A percentile compares a stretch with the other conserved stretches of the same genome.
phyloP scores from a whole-genome alignment of 1,284 basidiomycete genomes.

The Phenoliferia sp. region DNA sequence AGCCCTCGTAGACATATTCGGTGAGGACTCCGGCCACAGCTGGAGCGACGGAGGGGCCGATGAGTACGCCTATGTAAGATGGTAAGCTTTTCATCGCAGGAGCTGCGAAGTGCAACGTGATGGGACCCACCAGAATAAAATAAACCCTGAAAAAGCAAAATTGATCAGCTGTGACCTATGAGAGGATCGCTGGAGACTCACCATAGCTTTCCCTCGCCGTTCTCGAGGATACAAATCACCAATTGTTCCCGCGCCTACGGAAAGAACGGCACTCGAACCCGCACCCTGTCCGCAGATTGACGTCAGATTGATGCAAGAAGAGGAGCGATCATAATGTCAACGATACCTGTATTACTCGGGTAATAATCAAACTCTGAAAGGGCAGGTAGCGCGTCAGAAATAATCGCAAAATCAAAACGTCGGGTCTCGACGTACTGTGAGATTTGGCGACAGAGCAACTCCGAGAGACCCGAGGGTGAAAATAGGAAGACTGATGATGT shows the following conservation, averaged over 20 bases:
- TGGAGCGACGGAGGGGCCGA: constrained; percentile 43
- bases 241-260: constrained; percentile 59
- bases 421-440: constrained; percentile 54
- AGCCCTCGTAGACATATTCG: constrained; percentile 46
- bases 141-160: background rate
- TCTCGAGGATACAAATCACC: constrained; percentile 61
- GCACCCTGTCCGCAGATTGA: background rate
- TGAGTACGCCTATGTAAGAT: constrained; percentile 12
- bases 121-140: background rate
- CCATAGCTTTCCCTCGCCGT: constrained; percentile 60
- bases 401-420: background rate
- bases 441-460: constrained; percentile 50
- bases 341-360: background rate
- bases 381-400: constrained; percentile 28
- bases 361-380: background rate
- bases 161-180: background rate
- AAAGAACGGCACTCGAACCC: constrained; percentile 48
- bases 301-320: background rate
- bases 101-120: background rate
- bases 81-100: background rate
- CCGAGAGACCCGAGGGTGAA: constrained; percentile 59
- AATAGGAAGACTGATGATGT: constrained; percentile 58
- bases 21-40: constrained; percentile 42
- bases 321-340: background rate
- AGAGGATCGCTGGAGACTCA: constrained; percentile 45